Base-by-base conservation (phyloP, 192 early-diverging fungal genomes). In the Coemansia sp. region DNA sequence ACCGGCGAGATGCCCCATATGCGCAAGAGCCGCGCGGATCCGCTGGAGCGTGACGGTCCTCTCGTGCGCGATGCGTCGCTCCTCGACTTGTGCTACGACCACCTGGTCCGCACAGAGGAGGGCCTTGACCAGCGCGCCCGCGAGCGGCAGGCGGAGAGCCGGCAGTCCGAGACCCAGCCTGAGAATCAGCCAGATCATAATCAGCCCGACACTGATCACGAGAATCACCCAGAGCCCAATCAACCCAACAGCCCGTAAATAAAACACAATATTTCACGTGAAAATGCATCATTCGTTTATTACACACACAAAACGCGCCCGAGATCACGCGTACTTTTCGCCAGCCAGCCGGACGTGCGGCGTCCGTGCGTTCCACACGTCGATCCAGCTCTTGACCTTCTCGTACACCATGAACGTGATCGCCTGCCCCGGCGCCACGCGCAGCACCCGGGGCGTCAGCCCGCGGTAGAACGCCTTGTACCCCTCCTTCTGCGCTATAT, bases 401-500 rank as follows among this genome's bases (percentile, higher is more conserved):
- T 92, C 90, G 58, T 92, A 92, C 15, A 96, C 92, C 82, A 94
- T 91, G 72, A 98, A 98, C 4, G 92, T 95, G 72, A 98, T 90
- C 40, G 93, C 93, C 68, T 98, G 94, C 45, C 96, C 96, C 12
- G 94, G 93, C 23, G 94, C 96, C 9, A 98, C 94, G 58, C 96
- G 84, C 68, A 98, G 78, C 7, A 98, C 80, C 52, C 94, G 86
- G 27, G 96, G 94, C 2, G 92, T 91, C 14, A 95, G 70, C 45
- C 96, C 96, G 80, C 93, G 91, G 81, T 98, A 98, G 73, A 98
- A 97, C 3, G 94, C 94, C 40, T 71, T 69, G 77, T 82, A 89
- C 22, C 96, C 96, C 77, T 98, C 93, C 64, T 93, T 95, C 65
- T 87, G 81, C 10, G 67, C 65, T 47, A 98, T 94, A 5, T 84